phyloP scores from a whole-genome alignment of 176 grass and related monocot species.

The Musa schizocarpa region DNA sequence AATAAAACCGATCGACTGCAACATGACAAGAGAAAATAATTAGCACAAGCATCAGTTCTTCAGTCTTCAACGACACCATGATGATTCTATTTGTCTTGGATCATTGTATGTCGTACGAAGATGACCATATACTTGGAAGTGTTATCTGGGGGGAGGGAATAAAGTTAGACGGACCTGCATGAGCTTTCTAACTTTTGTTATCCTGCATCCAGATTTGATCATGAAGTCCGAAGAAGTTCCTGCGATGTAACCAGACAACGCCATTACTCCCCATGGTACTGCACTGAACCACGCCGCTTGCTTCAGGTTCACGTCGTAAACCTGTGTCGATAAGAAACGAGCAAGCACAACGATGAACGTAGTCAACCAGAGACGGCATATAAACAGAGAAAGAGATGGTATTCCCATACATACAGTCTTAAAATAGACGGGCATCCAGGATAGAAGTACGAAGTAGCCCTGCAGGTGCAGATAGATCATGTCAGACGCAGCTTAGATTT shows the following conservation, averaged over 20 bases:
- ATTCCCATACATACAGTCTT: conserved; percentile 53
- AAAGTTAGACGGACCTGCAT: conserved; percentile 49
- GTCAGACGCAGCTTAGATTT: neutral
- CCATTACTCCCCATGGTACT: conserved; percentile 83
- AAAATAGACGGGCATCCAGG: conserved; percentile 95
- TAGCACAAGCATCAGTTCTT: neutral
- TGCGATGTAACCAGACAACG: conserved; percentile 75
- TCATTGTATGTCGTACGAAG: neutral
- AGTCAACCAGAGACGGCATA: neutral
- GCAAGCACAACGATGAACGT: neutral
- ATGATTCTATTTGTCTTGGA: neutral
- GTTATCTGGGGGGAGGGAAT: neutral
- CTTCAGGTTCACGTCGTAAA: conserved; percentile 83
- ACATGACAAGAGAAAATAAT: conserved; percentile 7
- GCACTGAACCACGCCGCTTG: conserved; percentile 98
- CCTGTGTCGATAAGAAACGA: conserved; percentile 34
- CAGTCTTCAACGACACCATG: neutral
- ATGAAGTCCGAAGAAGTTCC: conserved; percentile 77
- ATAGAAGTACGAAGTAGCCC: conserved; percentile 88
- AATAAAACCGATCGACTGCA: conserved; percentile 86
- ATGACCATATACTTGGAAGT: neutral
- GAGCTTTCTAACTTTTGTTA: conserved; percentile 49
- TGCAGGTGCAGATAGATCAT: conserved; percentile 25
- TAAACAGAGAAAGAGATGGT: neutral
- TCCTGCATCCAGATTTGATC: conserved; percentile 53